Percentiles rank a stretch among this genome's conserved stretches.
phyloP scores from a whole-genome alignment of 108 stramenopile genomes.

The Poteriospumella lacustris region DNA sequence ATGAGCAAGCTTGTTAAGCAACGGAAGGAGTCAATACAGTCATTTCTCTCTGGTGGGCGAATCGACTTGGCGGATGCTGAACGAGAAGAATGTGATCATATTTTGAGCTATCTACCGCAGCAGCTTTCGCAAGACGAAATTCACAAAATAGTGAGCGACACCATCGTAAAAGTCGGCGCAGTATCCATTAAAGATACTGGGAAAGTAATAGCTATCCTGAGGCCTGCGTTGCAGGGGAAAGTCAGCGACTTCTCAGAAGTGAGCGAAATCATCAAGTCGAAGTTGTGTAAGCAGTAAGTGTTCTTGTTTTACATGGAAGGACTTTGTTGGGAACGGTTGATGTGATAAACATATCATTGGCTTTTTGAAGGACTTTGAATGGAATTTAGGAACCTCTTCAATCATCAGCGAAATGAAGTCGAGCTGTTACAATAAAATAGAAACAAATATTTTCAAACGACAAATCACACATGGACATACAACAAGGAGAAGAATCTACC shows the following conservation, averaged over 20 bases:
- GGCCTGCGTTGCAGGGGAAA: neutral
- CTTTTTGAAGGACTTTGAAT: neutral
- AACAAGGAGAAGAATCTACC: no score
- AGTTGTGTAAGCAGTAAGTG: neutral
- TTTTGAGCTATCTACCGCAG: neutral
- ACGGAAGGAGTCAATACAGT: conserved; percentile 1
- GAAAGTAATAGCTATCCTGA: neutral
- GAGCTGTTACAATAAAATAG: no score
- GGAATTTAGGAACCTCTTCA: no score
- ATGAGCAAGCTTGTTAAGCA: neutral
- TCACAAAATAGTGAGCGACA: neutral
- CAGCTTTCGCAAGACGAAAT: neutral
- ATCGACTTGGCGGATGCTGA: neutral
- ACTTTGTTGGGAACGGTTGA: no score
- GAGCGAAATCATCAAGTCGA: neutral
- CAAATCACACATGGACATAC: no score
- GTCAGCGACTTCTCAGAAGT: neutral
- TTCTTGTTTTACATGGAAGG: no score
- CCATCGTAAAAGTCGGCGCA: neutral
- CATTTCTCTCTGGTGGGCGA: neutral
- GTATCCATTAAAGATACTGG: neutral
- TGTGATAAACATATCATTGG: neutral
- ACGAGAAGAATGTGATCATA: conserved; percentile 9
- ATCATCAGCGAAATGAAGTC: no score
- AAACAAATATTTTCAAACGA: no score